phyloP scores from a whole-genome alignment of 2,329 filamentous ascomycete species.

The Didymosphaeria variabile region DNA sequence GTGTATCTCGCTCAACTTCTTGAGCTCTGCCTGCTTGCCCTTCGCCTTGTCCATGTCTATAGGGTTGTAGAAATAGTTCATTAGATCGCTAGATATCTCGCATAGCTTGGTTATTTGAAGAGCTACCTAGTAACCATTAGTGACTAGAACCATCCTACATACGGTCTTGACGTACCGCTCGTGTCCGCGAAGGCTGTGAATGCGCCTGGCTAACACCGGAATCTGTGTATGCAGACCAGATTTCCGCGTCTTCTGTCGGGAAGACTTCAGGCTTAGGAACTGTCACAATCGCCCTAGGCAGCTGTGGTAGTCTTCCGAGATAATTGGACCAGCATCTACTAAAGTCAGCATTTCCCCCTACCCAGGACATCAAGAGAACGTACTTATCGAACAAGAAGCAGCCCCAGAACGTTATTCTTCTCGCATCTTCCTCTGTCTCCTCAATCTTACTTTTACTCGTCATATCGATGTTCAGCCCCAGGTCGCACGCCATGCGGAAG shows the following conservation, averaged over 20 bases:
- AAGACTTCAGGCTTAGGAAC: constrained; percentile 92
- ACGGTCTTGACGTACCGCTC: constrained; percentile 61
- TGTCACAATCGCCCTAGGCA: constrained; percentile 80
- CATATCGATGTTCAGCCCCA: constrained; percentile 85
- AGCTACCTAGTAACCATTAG: constrained; percentile 57
- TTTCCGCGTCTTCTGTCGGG: constrained; percentile 82
- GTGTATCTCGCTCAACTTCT: constrained; percentile 91
- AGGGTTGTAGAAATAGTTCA: constrained; percentile 92
- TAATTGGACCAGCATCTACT: constrained; percentile 92
- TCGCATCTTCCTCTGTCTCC: constrained; percentile 86
- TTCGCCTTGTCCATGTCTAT: constrained; percentile 66
- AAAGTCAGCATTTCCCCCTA: constrained; percentile 16
- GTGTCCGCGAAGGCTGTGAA: constrained; percentile 82
- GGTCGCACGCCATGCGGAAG: constrained; percentile 95
- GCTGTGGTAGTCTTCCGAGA: constrained; percentile 86
- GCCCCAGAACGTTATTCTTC: constrained; percentile 95
- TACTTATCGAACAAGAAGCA: constrained; percentile 97
- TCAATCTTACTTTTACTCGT: constrained; percentile 66
- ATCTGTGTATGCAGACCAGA: constrained; percentile 91
- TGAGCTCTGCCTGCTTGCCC: constrained; percentile 84
- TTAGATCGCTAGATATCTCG: constrained; percentile 91
- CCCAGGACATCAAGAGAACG: constrained; percentile 23
- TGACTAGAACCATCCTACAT: background rate
- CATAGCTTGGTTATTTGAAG: constrained; percentile 84
- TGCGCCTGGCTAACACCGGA: constrained; percentile 76